phyloP scores from a whole-genome alignment of 2,329 filamentous ascomycete genomes.

The Sporothrix luriei region DNA sequence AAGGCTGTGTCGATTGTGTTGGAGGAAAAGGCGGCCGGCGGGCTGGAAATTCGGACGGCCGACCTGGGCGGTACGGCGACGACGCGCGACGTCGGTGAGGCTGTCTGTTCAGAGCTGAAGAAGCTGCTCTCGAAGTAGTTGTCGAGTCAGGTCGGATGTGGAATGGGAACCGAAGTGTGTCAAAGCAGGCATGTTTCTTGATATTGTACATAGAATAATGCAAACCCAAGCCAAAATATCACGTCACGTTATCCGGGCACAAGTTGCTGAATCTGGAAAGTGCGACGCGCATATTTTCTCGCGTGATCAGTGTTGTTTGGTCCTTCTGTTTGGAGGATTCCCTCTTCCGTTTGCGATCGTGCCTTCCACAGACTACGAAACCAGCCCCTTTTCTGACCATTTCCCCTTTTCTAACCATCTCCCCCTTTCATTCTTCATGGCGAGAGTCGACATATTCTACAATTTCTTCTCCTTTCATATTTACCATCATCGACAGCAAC shows the following conservation, averaged over 20 bases:
- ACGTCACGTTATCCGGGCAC: background rate
- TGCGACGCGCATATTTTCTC: background rate
- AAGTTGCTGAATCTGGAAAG: background rate
- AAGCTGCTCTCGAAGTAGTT: constrained; percentile 22
- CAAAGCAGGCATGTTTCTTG: background rate
- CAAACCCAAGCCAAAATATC: background rate
- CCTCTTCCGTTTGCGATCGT: background rate
- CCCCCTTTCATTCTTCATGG: background rate
- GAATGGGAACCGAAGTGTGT: too few relatives aligned
- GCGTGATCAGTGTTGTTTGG: too few relatives aligned
- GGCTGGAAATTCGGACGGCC: constrained; percentile 52
- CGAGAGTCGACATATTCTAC: background rate
- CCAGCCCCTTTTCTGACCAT: background rate
- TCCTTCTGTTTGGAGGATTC: background rate
- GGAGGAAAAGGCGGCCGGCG: constrained; percentile 51
- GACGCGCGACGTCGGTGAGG: constrained; percentile 36
- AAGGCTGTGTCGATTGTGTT: constrained; percentile 65
- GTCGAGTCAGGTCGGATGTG: too few relatives aligned
- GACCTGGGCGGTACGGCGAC: constrained; percentile 37
- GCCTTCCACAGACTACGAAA: too few relatives aligned
- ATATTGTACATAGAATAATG: constrained; percentile 6
- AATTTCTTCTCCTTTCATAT: background rate
- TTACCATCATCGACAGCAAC: background rate
- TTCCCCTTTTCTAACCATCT: background rate
- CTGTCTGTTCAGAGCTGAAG: constrained; percentile 32